Base-by-base conservation (phyloP, 2,329 filamentous ascomycete genomes). In the Aureobasidium pullulans region DNA sequence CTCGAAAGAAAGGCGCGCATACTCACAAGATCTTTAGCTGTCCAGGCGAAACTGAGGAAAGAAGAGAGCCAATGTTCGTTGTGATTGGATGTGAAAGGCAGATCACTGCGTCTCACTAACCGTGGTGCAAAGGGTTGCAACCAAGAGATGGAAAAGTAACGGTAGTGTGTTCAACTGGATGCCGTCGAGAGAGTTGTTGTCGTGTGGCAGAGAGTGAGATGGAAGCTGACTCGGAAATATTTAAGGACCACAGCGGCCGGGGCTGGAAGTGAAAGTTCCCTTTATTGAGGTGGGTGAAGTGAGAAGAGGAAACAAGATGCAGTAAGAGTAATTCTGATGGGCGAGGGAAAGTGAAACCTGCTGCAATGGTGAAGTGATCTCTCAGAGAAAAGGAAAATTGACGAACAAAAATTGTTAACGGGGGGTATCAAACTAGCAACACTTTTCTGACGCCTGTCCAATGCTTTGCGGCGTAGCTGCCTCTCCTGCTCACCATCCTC, bases 381-480 rank as follows among this genome's bases (percentile, higher is more conserved):
- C 29, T 9, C 42, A 29, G 43, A 16, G 16, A 28, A 28, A 46
- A 10, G 11, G 15, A 7, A 10, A n/a, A 28, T 52, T 52, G 48
- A 39, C 13, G 9, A 37, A 52, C 34, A 52, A 37, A 37, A 37
- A 50, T n/a, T 52, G 48, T 42, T 53, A 53, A 43, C 29, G 19
- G 36, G 48, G 23, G 50, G 50, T 53, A 53, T 53, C 50, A 53
- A 53, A 53, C 37, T 53, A 53, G 28, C 50, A 50, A 50, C 16
- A 32, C 29, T 19, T 52, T 29, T 40, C 16, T 23, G 3, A 49
- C 47, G 36, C 47, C 47, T 52, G 34, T 16, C 47, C 47, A 50
- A 50, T 50, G 47, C 34, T 13, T 36, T 13, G 31, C 13, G 6
- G 11, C 31, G 28, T 19, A 4, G 8, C 44, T 48, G 29, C 10